Conservation (phyloP, 768 basidiomycete species). For the Austroboletus eburneus region DNA sequence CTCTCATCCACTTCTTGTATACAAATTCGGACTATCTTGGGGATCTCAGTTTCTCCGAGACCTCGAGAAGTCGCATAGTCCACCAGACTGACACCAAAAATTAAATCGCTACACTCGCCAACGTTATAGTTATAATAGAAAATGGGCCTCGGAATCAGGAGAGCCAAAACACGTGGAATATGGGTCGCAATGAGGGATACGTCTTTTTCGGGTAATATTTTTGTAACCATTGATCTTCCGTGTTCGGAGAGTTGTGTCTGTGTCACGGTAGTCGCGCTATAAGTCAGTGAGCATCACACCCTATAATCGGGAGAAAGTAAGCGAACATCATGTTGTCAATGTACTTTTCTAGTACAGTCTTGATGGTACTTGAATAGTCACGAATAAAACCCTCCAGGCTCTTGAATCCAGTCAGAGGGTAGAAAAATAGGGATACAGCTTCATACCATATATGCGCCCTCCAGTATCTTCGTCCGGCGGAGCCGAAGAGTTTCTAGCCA, state of each 20-base stretch:
- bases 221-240: constrained; percentile 54
- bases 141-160: constrained; percentile 64
- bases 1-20: constrained; percentile 78
- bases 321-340: constrained; percentile 68
- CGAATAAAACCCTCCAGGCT: constrained; percentile 77
- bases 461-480: constrained; percentile 74
- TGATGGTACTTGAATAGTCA: constrained; percentile 64
- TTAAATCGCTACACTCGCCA: constrained; percentile 82
- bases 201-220: constrained; percentile 71
- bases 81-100: constrained; percentile 83
- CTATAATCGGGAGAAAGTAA: not conserved
- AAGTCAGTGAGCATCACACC: not conserved
- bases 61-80: constrained; percentile 85
- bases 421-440: not conserved
- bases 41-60: constrained; percentile 67
- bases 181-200: constrained; percentile 49
- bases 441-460: constrained; percentile 73
- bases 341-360: constrained; percentile 65
- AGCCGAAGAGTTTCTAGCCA: constrained; percentile 90
- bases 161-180: constrained; percentile 59
- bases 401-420: constrained; percentile 35
- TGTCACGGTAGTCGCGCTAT: constrained; percentile 75
- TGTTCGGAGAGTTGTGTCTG: constrained; percentile 71
- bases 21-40: constrained; percentile 77
- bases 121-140: constrained; percentile 76